A percentile compares a stretch with the other conserved stretches of the same genome.
phyloP scores from a whole-genome alignment of 331 rosid genomes.

The Rhamnella rubrinervis region DNA sequence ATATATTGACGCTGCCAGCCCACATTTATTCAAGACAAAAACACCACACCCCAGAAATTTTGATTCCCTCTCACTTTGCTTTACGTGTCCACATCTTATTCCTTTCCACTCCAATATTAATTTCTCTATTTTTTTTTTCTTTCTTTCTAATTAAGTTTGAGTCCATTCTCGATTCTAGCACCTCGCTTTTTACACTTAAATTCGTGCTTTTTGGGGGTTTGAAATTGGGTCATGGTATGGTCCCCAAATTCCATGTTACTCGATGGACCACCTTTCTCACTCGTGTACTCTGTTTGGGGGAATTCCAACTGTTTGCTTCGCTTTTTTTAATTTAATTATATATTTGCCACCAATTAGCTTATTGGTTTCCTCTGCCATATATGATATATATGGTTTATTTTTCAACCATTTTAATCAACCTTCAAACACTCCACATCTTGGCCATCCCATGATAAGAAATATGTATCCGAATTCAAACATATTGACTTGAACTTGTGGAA shows the following conservation, averaged over 20 bases:
- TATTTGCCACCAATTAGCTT: no score
- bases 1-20: slow-evolving; percentile 20
- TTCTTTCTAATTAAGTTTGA: no score
- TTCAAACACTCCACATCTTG: no score
- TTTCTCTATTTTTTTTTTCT: no score
- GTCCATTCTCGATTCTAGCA: slow-evolving; percentile 6
- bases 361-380: no score
- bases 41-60: no score
- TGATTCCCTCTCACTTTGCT: neutral
- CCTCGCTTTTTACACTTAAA: slow-evolving; percentile 18
- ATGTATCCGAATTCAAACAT: neutral
- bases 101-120: neutral
- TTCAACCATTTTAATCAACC: no score
- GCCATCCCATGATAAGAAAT: no score
- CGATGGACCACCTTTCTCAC: slow-evolving; percentile 38
- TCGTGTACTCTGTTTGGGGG: no score
- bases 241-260: slow-evolving; percentile 43
- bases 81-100: slow-evolving; percentile 20
- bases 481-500: no score
- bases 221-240: slow-evolving; percentile 27
- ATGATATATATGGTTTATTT: no score
- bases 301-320: no score
- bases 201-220: slow-evolving; percentile 33
- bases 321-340: neutral
- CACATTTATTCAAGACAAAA: neutral